Evolutionary conservation across 106 monocot genomes (phyloP).

Genomic region (Chionographis japonica): DNA sequence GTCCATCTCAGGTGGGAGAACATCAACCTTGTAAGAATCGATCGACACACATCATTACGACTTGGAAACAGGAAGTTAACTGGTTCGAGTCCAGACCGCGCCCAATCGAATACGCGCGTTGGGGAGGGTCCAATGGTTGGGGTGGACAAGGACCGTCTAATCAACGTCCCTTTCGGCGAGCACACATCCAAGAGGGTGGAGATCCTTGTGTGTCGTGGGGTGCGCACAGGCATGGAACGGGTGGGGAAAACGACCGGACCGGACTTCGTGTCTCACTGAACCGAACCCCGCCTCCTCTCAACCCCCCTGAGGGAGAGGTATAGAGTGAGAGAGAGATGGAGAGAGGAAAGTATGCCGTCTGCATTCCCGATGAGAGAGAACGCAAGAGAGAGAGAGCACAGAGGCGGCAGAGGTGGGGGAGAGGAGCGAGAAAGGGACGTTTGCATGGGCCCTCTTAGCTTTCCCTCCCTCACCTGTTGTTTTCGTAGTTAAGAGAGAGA

Average conservation of each 20-base stretch:
- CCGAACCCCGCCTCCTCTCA: background rate
- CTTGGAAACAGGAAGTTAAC: no score
- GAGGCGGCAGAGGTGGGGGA: slow-evolving; percentile 34
- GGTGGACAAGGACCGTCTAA: background rate
- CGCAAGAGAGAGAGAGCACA: slow-evolving; percentile 1
- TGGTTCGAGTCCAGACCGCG: no score
- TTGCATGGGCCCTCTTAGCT: slow-evolving; percentile 41
- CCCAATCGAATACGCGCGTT: no score
- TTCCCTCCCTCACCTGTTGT: slow-evolving; percentile 25
- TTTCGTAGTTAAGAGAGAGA: slow-evolving; percentile 28
- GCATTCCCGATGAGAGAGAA: slow-evolving; percentile 35
- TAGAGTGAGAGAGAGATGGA: slow-evolving; percentile 17
- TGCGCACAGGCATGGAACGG: no score
- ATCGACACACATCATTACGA: no score
- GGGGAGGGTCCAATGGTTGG: no score
- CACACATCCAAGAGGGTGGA: background rate
- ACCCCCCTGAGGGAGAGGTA: background rate
- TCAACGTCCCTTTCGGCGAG: slow-evolving; percentile 8
- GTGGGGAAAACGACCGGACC: no score
- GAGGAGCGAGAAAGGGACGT: slow-evolving; percentile 46
- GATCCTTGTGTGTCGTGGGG: background rate
- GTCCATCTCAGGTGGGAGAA: no score
- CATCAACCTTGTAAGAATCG: no score
- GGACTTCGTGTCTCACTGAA: no score
- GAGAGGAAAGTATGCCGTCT: slow-evolving; percentile 5